Conservation (phyloP, 2,329 filamentous ascomycete species). For the Fusarium subglutinans region DNA sequence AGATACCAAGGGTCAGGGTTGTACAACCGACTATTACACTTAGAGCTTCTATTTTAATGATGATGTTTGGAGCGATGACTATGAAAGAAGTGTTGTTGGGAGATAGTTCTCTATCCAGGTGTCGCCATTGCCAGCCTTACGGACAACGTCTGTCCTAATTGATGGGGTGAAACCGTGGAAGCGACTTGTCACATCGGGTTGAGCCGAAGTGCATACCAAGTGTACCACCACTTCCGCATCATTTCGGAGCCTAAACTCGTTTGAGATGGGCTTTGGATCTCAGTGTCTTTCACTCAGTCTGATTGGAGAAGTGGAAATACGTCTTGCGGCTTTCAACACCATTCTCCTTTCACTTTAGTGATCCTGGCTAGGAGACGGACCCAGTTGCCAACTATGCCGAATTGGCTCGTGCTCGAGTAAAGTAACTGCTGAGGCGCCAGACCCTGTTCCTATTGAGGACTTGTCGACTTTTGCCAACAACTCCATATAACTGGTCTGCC, state of each 20-base stretch:
- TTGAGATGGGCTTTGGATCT: no score
- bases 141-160: no score
- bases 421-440: background rate
- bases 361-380: background rate
- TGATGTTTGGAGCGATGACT: background rate
- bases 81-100: no score
- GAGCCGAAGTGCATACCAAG: background rate
- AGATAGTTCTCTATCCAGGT: background rate
- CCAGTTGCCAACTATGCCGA: background rate
- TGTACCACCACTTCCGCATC: background rate
- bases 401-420: background rate
- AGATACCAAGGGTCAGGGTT: background rate
- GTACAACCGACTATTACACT: background rate
- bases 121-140: background rate
- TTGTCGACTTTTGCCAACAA: background rate
- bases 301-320: no score
- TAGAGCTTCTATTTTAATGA: background rate
- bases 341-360: no score
- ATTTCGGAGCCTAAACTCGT: background rate
- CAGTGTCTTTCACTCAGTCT: no score
- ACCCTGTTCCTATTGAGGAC: background rate
- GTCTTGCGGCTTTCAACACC: no score
- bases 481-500: background rate
- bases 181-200: background rate
- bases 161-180: background rate